Conservation (phyloP, 2,329 filamentous ascomycete genomes). For the Nothomitra cinnamomea region DNA sequence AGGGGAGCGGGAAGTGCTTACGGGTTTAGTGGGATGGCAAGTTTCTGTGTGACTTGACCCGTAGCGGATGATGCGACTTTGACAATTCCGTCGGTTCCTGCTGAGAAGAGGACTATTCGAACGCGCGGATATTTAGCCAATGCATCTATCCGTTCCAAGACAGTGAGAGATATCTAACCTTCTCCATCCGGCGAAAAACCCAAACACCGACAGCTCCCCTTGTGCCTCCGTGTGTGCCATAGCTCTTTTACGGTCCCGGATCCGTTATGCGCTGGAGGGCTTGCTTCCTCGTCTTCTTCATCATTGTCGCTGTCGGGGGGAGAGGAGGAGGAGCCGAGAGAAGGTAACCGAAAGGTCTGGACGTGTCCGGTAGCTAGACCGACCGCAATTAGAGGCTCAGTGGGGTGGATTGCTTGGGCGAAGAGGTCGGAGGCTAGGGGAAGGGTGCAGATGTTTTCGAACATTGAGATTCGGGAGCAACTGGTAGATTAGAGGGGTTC, state of each 20-base stretch:
- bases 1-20: neutral
- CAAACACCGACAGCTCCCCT: slow-evolving; percentile 77
- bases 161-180: slow-evolving; percentile 25
- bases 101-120: slow-evolving; percentile 1
- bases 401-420: slow-evolving; percentile 70
- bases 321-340: slow-evolving; percentile 27
- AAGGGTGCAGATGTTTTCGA: slow-evolving; percentile 82
- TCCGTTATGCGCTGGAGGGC: slow-evolving; percentile 28
- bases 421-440: slow-evolving; percentile 79
- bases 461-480: slow-evolving; percentile 42
- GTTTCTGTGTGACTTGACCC: slow-evolving; percentile 61
- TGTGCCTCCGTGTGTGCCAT: slow-evolving; percentile 81
- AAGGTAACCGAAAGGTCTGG: slow-evolving; percentile 59
- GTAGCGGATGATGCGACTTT: slow-evolving; percentile 42
- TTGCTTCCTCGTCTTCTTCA: slow-evolving; percentile 5
- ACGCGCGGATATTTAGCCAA: neutral
- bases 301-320: slow-evolving; percentile 32
- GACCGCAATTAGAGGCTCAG: slow-evolving; percentile 67
- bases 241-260: slow-evolving; percentile 61
- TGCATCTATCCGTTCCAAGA: neutral
- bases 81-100: slow-evolving; percentile 43
- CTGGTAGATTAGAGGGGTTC: too few relatives aligned
- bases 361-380: slow-evolving; percentile 77
- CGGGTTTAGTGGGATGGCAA: slow-evolving; percentile 43
- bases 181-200: slow-evolving; percentile 64